Evolutionary conservation across 805 yeast species (phyloP).

Genomic region (Candida loeiensis): DNA sequence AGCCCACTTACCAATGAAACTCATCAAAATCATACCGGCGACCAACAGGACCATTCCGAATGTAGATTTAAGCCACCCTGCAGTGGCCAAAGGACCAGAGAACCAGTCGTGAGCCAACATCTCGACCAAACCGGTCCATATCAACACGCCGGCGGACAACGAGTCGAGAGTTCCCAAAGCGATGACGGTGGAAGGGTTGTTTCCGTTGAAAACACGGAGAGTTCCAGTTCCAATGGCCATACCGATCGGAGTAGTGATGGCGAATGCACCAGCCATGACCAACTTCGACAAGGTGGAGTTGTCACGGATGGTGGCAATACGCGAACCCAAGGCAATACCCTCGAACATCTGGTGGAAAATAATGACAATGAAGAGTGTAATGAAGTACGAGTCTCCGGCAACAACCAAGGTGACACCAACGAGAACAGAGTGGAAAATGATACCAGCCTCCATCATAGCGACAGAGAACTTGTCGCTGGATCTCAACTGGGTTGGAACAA

Average conservation of each 20-base stretch:
- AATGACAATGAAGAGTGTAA: constrained; percentile 27
- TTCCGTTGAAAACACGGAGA: constrained; percentile 24
- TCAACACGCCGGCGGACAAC: constrained; percentile 31
- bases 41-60: constrained; percentile 16
- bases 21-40: constrained; percentile 27
- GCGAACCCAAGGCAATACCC: constrained; percentile 29
- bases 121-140: constrained; percentile 31
- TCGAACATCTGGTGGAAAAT: constrained; percentile 33
- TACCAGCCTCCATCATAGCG: constrained; percentile 24
- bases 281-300: constrained; percentile 11
- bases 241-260: constrained; percentile 27
- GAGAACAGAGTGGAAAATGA: constrained; percentile 29
- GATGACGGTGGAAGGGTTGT: constrained; percentile 26
- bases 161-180: constrained; percentile 33
- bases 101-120: constrained; percentile 31
- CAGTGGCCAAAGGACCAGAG: constrained; percentile 18
- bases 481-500: not conserved
- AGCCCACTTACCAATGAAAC: constrained; percentile 34
- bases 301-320: constrained; percentile 17
- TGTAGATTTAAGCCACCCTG: constrained; percentile 13
- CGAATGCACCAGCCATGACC: constrained; percentile 20
- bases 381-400: constrained; percentile 27
- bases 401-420: constrained; percentile 29
- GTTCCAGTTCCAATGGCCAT: constrained; percentile 33
- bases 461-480: constrained; percentile 15